Conservation (phyloP, 176 grass and related monocot species). For the Aegilops tauschii region DNA sequence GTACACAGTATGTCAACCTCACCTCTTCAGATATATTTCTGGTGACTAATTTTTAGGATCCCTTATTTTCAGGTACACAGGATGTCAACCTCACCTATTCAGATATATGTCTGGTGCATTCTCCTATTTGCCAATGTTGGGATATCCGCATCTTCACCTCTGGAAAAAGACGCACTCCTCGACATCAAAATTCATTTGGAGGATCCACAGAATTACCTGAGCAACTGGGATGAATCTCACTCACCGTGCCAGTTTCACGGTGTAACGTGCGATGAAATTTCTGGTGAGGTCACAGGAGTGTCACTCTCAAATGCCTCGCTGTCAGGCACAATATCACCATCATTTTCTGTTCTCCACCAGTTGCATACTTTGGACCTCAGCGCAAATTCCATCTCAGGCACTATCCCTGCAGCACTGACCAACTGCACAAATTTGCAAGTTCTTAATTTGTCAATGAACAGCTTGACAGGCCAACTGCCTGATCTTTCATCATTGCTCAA, state of each 20-base stretch:
- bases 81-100: constrained; percentile 45
- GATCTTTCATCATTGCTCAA: constrained; percentile 67
- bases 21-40: constrained; percentile 45
- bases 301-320: constrained; percentile 71
- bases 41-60: constrained; percentile 23
- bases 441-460: constrained; percentile 84
- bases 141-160: constrained; percentile 42
- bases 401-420: constrained; percentile 49
- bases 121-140: constrained; percentile 32
- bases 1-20: constrained; percentile 43
- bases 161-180: constrained; percentile 63
- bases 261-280: constrained; percentile 54
- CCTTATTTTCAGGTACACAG: constrained; percentile 38
- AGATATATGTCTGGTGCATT: constrained; percentile 49
- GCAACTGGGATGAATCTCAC: constrained; percentile 57
- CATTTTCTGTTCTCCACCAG: constrained; percentile 58
- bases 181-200: constrained; percentile 61
- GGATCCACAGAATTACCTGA: constrained; percentile 69
- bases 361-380: constrained; percentile 60
- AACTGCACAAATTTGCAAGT: constrained; percentile 72
- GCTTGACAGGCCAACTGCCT: constrained; percentile 61
- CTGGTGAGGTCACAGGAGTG: constrained; percentile 55
- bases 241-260: constrained; percentile 70
- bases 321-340: constrained; percentile 73
- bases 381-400: constrained; percentile 69